These are phyloP conservation scores for Apophysomyces variabilis DNA, from an alignment of 371 early-diverging fungal genomes.

Conservation along the genomic window DNA sequence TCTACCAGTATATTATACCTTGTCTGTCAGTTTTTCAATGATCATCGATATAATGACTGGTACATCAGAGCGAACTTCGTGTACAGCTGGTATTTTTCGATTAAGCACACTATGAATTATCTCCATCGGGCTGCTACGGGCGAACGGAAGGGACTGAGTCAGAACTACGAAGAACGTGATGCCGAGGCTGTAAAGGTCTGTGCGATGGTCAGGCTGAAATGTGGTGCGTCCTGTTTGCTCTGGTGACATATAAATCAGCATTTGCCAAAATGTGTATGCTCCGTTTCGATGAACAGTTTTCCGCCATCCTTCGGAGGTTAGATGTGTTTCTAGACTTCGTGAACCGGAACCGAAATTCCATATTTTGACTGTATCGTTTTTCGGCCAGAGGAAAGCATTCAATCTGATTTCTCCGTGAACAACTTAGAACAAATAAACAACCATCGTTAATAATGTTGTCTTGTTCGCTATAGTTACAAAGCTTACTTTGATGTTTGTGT, in stretches of 20 bases:
- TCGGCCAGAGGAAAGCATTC: conserved; percentile 48
- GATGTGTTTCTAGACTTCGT: conserved; percentile 43
- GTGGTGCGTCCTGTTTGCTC: conserved; percentile 66
- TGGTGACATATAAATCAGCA: conserved; percentile 55
- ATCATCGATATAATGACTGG: conserved; percentile 53
- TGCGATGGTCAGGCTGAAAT: conserved; percentile 63
- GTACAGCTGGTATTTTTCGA: conserved; percentile 51
- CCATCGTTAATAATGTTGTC: not conserved
- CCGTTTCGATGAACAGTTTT: conserved; percentile 43
- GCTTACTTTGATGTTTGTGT: conserved; percentile 49
- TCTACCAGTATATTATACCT: conserved; percentile 34
- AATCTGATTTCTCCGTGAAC: conserved; percentile 53
- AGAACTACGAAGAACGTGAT: conserved; percentile 56
- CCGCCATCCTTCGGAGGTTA: conserved; percentile 53
- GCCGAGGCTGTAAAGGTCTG: conserved; percentile 64
- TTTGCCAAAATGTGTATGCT: conserved; percentile 37
- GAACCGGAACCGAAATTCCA: conserved; percentile 54
- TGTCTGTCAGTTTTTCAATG: conserved; percentile 62
- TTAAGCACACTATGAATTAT: conserved; percentile 60
- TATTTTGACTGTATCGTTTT: conserved; percentile 37
- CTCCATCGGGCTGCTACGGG: conserved; percentile 60
- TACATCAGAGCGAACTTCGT: conserved; percentile 50
- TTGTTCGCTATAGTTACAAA: not conserved
- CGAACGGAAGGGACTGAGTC: conserved; percentile 54
- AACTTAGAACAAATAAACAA: conserved; percentile 25